Evolutionary conservation across 495 filamentous ascomycete genomes (phyloP), one percentile per base, ranked within the genome.

Genomic region (Podospora didyma): DNA sequence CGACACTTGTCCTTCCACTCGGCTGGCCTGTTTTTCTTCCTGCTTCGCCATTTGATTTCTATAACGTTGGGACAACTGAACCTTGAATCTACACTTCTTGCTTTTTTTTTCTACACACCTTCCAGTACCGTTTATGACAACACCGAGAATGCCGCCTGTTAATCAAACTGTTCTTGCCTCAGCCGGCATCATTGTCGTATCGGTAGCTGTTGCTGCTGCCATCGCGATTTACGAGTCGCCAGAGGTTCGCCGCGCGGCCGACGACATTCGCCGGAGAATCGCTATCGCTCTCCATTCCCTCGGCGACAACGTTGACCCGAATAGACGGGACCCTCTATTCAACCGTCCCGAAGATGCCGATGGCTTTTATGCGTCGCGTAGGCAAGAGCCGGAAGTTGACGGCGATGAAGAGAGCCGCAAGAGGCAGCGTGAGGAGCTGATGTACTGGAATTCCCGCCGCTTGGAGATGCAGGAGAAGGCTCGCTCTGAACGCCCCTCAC

Each of bases 201-300:
- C 86, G 41, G 82, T 92, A 21, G 80, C 90, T 34, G 84, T 90
- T 24, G 89, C 89, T 56, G 89, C 89, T 42, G 89, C 89, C 7
- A 84, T 94, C 52, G 90, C 90, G 37, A 79, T 93, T 53, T 96
- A 96, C 71, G 89, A 94, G 67, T 89, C 83, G 20, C 89, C 89
- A 12, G 86, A 93, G 69, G 78, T 94, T 46, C 84, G 87, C 63
- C 82, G 86, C 73, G 87, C 87, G 76, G 79, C 91, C 49, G 81
- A 88, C 54, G 83, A 85, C 59, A 84, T 88, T 48, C 86, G 90
- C 47, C 84, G 89, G 31, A 89, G 88, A 62, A 84, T 94, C 56
- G 89, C 89, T 35, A 69, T 90, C 56, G 89, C 89, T 16, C 72
- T 96, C 23, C 87, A 92, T 64, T 80, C 80, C 41, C 80, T 93